Percentiles rank a stretch among this genome's conserved stretches.
These are phyloP conservation scores for Phaffia tasmanica DNA, from an alignment of 768 basidiomycete genomes.

Conservation along the genomic window DNA sequence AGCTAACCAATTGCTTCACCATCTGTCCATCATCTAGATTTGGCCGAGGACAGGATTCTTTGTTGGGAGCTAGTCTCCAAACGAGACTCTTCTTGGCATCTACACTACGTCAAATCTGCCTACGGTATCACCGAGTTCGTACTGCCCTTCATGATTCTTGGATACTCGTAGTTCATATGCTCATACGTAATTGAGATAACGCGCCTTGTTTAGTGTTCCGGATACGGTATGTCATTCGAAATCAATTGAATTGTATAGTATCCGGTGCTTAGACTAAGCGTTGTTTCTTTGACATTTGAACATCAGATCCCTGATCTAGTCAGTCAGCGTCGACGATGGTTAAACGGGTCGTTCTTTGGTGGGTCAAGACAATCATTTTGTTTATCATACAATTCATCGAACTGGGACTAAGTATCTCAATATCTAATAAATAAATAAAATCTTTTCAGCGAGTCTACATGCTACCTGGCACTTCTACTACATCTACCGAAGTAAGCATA, in stretches of 20 bases:
- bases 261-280: not conserved
- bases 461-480: conserved; percentile 82
- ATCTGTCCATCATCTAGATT: conserved; percentile 64
- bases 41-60: conserved; percentile 64
- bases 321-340: conserved; percentile 88
- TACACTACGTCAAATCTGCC: conserved; percentile 89
- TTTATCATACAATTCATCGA: conserved; percentile 61
- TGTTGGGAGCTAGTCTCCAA: conserved; percentile 99
- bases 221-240: conserved; percentile 45
- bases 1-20: conserved; percentile 49
- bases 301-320: conserved; percentile 79
- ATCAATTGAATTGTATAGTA: conserved; percentile 40
- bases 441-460: conserved; percentile 45
- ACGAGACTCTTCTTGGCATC: conserved; percentile 72
- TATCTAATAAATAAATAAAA: not conserved
- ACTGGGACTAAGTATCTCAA: conserved; percentile 32
- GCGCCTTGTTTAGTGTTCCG: conserved; percentile 53
- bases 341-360: conserved; percentile 99
- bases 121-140: too few relatives aligned
- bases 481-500: conserved; percentile 55
- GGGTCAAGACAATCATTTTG: conserved; percentile 64
- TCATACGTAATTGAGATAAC: conserved; percentile 2
- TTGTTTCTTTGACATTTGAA: conserved; percentile 56
- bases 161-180: conserved; percentile 3
- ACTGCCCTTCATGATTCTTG: not conserved